These are phyloP conservation scores for Aspergillus ochraceoroseus DNA, from an alignment of 2,329 filamentous ascomycete species.

Conservation along the genomic window DNA sequence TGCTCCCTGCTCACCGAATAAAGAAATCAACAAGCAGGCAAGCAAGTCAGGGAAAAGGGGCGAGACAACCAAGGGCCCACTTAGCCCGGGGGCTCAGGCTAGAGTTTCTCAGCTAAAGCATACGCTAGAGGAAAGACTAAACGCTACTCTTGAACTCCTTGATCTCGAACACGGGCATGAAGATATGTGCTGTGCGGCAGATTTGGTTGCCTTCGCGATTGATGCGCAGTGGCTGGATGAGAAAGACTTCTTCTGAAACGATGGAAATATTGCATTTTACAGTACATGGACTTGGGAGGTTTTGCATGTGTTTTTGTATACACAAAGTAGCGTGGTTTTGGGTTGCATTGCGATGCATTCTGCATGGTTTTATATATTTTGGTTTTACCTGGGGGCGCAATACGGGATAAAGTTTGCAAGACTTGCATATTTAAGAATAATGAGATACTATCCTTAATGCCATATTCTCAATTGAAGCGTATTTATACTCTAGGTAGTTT, in stretches of 20 bases:
- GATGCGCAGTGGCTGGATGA: slow-evolving; percentile 41
- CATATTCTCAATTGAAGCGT: too few relatives aligned
- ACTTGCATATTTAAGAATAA: too few relatives aligned
- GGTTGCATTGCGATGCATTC: too few relatives aligned
- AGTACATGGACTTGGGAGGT: slow-evolving; percentile 1
- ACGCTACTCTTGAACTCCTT: slow-evolving; percentile 33
- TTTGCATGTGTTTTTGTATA: not conserved
- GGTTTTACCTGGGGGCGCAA: not conserved
- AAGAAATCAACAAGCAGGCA: slow-evolving; percentile 17
- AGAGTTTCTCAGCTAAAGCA: slow-evolving; percentile 26
- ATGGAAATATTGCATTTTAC: not conserved
- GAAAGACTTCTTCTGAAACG: slow-evolving; percentile 35
- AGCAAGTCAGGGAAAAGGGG: slow-evolving; percentile 10
- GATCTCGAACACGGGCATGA: slow-evolving; percentile 38
- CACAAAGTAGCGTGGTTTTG: too few relatives aligned
- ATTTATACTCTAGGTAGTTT: too few relatives aligned
- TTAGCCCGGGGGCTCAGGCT: slow-evolving; percentile 10
- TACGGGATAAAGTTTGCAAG: too few relatives aligned
- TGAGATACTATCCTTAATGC: too few relatives aligned
- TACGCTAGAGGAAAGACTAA: slow-evolving; percentile 32
- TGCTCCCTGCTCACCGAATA: slow-evolving; percentile 33
- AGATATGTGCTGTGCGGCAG: slow-evolving; percentile 42
- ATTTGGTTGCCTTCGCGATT: slow-evolving; percentile 43
- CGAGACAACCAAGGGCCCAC: not conserved
- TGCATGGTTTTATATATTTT: not conserved